Evolutionary conservation across 1,139 yeast genomes (phyloP).

Genomic region (Yamadazyma trypodendri): DNA sequence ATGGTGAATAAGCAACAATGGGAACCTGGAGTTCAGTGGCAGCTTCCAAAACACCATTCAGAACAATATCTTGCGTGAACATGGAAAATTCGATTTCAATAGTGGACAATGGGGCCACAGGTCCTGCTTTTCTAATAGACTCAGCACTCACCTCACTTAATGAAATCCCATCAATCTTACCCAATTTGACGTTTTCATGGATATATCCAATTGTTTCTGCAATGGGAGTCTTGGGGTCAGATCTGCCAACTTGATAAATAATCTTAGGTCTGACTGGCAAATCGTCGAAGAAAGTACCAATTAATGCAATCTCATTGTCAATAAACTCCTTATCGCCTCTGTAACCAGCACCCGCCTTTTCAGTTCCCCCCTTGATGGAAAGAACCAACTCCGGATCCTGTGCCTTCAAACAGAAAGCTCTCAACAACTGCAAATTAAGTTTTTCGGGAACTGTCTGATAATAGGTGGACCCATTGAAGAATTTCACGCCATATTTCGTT

Average conservation of each 20-base stretch:
- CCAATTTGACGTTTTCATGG: conserved; percentile 51
- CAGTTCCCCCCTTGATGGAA: conserved; percentile 56
- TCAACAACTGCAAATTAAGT: conserved; percentile 45
- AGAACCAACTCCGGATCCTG: conserved; percentile 54
- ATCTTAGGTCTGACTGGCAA: conserved; percentile 43
- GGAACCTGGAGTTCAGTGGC: conserved; percentile 51
- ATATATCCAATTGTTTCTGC: conserved; percentile 52
- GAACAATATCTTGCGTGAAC: conserved; percentile 56
- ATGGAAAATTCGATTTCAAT: conserved; percentile 78
- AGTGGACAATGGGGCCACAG: conserved; percentile 53
- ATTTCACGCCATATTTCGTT: conserved; percentile 46
- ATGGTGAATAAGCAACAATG: conserved; percentile 76
- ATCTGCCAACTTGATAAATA: conserved; percentile 68
- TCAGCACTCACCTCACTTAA: conserved; percentile 68
- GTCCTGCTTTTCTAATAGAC: conserved; percentile 55
- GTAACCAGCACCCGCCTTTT: conserved; percentile 36
- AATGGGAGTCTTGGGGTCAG: conserved; percentile 50
- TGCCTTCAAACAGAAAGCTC: conserved; percentile 48
- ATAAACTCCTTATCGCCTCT: conserved; percentile 50
- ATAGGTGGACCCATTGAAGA: conserved; percentile 77
- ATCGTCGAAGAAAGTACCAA: conserved; percentile 35
- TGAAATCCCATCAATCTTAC: conserved; percentile 64
- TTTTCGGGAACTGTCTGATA: conserved; percentile 52
- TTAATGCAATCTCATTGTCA: conserved; percentile 48
- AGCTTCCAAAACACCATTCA: conserved; percentile 62